Percentiles rank a stretch among this genome's conserved stretches.
Evolutionary conservation across 139 green algal genomes (phyloP).

Genomic region (Zygnema circumcarinatum): DNA sequence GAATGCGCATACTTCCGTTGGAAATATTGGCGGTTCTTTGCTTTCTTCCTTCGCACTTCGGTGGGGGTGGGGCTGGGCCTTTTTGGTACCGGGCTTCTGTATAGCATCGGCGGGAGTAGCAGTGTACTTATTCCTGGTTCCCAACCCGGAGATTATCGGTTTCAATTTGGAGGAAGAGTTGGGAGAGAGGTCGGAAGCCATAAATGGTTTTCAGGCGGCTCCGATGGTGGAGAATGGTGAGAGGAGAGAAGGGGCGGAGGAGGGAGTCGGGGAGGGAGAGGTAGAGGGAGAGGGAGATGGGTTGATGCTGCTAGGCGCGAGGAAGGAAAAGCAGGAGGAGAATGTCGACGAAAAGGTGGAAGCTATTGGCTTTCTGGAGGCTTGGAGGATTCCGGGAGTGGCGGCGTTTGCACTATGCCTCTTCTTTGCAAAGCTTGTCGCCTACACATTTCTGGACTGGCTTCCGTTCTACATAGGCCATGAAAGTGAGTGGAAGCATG

Average conservation of each 20-base stretch:
- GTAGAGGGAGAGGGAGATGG: conserved; percentile 14
- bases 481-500: conserved; percentile 59
- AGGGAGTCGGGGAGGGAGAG: neutral
- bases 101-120: conserved; percentile 50
- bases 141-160: conserved; percentile 79
- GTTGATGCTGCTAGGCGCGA: neutral
- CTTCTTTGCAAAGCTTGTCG: conserved; percentile 97
- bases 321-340: neutral
- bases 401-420: conserved; percentile 86
- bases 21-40: conserved; percentile 92
- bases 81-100: conserved; percentile 78
- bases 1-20: conserved; percentile 94
- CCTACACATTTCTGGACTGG: conserved; percentile 99
- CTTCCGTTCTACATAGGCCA: conserved; percentile 94
- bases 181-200: neutral
- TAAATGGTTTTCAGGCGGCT: neutral
- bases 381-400: conserved; percentile 91
- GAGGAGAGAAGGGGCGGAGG: conserved; percentile 1
- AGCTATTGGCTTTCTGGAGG: conserved; percentile 63
- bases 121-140: conserved; percentile 75
- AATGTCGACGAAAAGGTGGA: neutral
- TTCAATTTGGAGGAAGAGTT: neutral
- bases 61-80: conserved; percentile 90
- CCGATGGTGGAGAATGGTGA: neutral
- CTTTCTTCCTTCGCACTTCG: conserved; percentile 72